phyloP scores from a whole-genome alignment of 2,329 filamentous ascomycete genomes.

The Fusarium ambrosium region DNA sequence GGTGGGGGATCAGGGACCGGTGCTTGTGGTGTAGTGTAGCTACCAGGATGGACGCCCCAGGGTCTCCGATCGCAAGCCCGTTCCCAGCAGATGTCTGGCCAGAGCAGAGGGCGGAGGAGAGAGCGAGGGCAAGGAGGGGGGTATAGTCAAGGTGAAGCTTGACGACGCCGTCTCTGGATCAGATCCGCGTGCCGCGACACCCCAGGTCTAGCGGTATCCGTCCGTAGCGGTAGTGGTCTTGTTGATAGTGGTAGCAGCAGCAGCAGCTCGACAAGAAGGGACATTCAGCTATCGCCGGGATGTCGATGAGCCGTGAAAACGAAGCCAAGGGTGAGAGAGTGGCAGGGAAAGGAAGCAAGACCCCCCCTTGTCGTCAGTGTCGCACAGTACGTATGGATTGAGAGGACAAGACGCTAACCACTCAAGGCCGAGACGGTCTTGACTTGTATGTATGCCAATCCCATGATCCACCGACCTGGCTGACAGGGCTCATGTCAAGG shows the following conservation, averaged over 20 bases:
- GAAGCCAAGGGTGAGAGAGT: constrained; percentile 34
- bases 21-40: constrained; percentile 26
- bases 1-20: constrained; percentile 46
- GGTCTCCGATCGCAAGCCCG: constrained; percentile 43
- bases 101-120: constrained; percentile 31
- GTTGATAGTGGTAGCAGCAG: constrained; percentile 27
- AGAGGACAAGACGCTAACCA: constrained; percentile 40
- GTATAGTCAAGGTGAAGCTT: constrained; percentile 9
- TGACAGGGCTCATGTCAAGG: constrained; percentile 44
- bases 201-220: constrained; percentile 27
- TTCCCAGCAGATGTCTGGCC: constrained; percentile 29
- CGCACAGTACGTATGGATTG: constrained; percentile 42
- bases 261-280: constrained; percentile 44
- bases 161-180: constrained; percentile 16
- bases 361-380: constrained; percentile 36
- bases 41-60: constrained; percentile 28
- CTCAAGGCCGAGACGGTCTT: constrained; percentile 43
- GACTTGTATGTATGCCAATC: constrained; percentile 41
- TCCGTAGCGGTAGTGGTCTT: background rate
- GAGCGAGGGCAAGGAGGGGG: constrained; percentile 7
- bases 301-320: constrained; percentile 21
- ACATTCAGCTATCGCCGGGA: constrained; percentile 39
- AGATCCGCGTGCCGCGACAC: constrained; percentile 28
- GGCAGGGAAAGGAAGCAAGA: constrained; percentile 28
- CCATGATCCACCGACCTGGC: constrained; percentile 45